Evolutionary conservation across 2,329 filamentous ascomycete genomes (phyloP), one percentile per base, ranked within the genome.

Genomic region (Cercospora brassicicola): DNA sequence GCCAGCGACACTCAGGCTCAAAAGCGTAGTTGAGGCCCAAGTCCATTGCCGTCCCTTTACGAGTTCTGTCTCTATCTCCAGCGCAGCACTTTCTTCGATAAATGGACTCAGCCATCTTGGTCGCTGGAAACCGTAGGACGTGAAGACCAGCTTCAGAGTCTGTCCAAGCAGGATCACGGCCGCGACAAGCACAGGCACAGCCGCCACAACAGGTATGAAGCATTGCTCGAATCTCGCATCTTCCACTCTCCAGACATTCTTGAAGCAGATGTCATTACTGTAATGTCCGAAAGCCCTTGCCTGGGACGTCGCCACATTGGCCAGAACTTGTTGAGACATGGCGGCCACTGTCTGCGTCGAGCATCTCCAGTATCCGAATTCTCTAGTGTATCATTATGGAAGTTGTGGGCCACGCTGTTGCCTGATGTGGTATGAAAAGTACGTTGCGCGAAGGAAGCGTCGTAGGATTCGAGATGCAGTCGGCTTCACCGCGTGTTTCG

Each of bases 61-160:
- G 59, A 77, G 70, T 56, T 79, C 74, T 18, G 67, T 57, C 36
- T 75, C 71, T 8, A 67, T 18, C n/a, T 33, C 56, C 10, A 65
- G 66, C 59, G 73, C 67, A n/a, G 67, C 33, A 28, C 67, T 62
- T 31, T 87, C 85, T 18, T 80, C 73, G 18, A 88, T 77, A 68
- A 89, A 88, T 3, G 84, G 79, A 59, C 74, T 79, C 20, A 81
- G 81, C 86, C 87, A 88, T 77, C 72, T 76, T 36, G 86, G 83
- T 51, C 80, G 78, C 73, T 77, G 78, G 4, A 69, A 64, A 0
- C 30, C 30, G 18, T 59, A 53, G 13, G 62, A 31, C n/a, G 74
- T 68, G 2, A 79, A 67, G 23, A 45, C 30, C 3, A 80, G 61
- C 30, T 75, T 69, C 3, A 82, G 42, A 4, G 76, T 71, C 67